Base-by-base conservation (phyloP, 2,329 filamentous ascomycete genomes). In the Pyrenophora teres region DNA sequence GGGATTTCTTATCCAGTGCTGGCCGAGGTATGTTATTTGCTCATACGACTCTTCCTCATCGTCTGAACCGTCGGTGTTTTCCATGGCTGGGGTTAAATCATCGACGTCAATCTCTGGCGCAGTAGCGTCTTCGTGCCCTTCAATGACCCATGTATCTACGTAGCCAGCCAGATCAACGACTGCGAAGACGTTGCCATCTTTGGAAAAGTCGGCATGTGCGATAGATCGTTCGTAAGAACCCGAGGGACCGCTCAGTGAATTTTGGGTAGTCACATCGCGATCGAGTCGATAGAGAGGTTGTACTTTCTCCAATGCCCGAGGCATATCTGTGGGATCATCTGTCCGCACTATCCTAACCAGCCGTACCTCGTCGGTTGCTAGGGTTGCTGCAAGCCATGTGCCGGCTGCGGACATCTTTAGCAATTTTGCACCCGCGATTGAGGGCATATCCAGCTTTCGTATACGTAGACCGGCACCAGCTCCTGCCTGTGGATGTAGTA, bases 101-200 rank as follows among this genome's bases (percentile, higher is more conserved):
- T 63, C 63, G 39, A 70, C 62, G 21, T 78, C 70, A 27, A 76
- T 69, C 56, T 73, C 68, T 32, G 74, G 69, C 18, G 78, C 75
- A 12, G 74, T 76, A 2, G 68, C 57, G 59, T 84, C 81, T 62
- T 82, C 78, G 54, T 82, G 72, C 32, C 82, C 82, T 66, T 84
- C 81, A 47, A 96, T 75, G 1, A 91, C 77, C 89, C 92, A 99
- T 15, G 87, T 91, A 68, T 97, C 92, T 27, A 97, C 80, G 72
- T 87, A 91, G 37, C 94, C 94, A 37, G 88, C 87, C 45, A 97
- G 75, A 71, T 97, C 93, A 40, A 88, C 87, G 25, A 87, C 84
- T 7, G 88, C 92, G 40, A 97, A 77, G 56, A 96, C 83, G 59
- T 83, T 85, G 69, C 89, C 90, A 69, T 96, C 88, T 4, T 86